Base-by-base conservation (phyloP, 345 rosid genomes). In the Chamaenerion angustifolium region DNA sequence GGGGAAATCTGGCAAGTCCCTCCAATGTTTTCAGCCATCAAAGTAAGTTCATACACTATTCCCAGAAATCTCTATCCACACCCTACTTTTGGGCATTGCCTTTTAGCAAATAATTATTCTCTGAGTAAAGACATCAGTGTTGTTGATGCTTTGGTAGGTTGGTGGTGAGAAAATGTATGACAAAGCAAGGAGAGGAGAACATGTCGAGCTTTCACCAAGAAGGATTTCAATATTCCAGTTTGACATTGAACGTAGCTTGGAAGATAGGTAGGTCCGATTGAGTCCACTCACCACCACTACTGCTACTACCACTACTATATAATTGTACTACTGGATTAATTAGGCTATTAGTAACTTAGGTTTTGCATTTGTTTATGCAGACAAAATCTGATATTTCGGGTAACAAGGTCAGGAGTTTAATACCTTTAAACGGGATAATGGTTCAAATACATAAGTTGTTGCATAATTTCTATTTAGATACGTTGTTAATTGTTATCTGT, bases 1-100 rank as follows among this genome's bases (percentile, higher is more conserved):
- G 98, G 98, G 57, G 95, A 86, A 71, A 87, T 87, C 75, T 90
- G 94, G 95, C 98, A 92, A 82, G 98, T 92, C 68, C 98, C 98
- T 40, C 98, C 96, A 8, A 92, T 92, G 98, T 92, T 87, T 76
- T 92, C 98, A 46, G 98, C 98, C 16, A 82, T 92, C 58, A 92
- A 92, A 69, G 98, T 92, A 67, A 73, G 81, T 63, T 15, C 16
- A 16, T 35, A 12, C 35, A 44, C 46, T 21, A 3, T 17, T 0
- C 16, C 17, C 40, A 43, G 12, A 48, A 35, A 56, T 16, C 18
- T 16, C 12, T 13, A n/a, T 19, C n/a, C n/a, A n/a, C 4, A 2
- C 25, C 25, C 25, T 21, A 21, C 25, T 21, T 21, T 21, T 21
- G 25, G 25, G 2, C 25, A 21, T 21, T 21, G 25, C 25, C 25